Conservation (phyloP, 225 moss, liverwort and hornwort genomes). For the Asterella californica region DNA sequence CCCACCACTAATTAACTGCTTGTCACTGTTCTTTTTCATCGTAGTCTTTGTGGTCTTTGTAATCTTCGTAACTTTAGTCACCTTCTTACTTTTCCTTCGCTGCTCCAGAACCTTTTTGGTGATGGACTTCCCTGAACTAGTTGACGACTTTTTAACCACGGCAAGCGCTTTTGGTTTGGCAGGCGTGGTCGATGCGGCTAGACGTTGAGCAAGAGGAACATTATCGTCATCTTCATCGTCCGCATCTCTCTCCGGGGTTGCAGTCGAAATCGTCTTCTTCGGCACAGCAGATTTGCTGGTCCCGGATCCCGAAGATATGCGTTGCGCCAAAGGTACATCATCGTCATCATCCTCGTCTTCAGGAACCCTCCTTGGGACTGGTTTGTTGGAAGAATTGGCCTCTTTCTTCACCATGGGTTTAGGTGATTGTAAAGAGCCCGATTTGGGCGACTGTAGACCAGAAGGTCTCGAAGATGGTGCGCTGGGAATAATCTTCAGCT, state of each 20-base stretch:
- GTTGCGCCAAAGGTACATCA: slow-evolving; percentile 36
- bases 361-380: background rate
- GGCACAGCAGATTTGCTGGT: slow-evolving; percentile 8
- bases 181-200: slow-evolving; percentile 5
- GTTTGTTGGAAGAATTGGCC: slow-evolving; percentile 9
- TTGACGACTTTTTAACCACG: slow-evolving; percentile 32
- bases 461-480: slow-evolving; percentile 12
- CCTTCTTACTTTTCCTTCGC: slow-evolving; percentile 37
- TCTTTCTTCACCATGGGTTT: slow-evolving; percentile 26
- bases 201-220: slow-evolving; percentile 39
- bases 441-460: slow-evolving; percentile 20
- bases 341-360: slow-evolving; percentile 45
- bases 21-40: slow-evolving; percentile 16
- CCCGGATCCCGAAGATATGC: slow-evolving; percentile 16
- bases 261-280: slow-evolving; percentile 16
- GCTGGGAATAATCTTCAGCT: slow-evolving; percentile 50
- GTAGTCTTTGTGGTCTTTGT: slow-evolving; percentile 26
- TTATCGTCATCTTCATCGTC: slow-evolving; percentile 37
- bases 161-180: slow-evolving; percentile 16
- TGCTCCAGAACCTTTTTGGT: slow-evolving; percentile 51
- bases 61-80: slow-evolving; percentile 22
- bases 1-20: slow-evolving; percentile 60
- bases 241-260: slow-evolving; percentile 22
- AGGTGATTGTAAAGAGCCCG: slow-evolving; percentile 27
- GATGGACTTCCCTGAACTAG: slow-evolving; percentile 38